Evolutionary conservation across 2,329 filamentous ascomycete species (phyloP).

Genomic region (Colletotrichum sp.): DNA sequence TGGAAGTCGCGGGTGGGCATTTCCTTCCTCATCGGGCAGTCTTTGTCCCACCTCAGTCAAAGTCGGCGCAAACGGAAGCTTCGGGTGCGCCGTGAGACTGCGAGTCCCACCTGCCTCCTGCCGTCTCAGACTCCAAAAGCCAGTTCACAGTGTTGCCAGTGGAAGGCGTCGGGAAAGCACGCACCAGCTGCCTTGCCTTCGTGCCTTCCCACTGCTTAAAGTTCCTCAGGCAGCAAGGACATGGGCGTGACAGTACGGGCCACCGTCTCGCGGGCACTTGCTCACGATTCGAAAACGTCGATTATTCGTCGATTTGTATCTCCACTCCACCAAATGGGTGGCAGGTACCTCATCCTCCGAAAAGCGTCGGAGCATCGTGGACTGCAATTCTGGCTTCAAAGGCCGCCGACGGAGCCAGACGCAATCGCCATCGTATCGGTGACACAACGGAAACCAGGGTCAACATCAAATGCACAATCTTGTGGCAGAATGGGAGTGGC

Average conservation of each 20-base stretch:
- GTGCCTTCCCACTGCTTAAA: neutral
- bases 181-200: neutral
- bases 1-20: neutral
- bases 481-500: neutral
- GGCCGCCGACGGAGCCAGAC: neutral
- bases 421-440: neutral
- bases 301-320: slow-evolving; percentile 13
- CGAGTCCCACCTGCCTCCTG: neutral
- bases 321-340: neutral
- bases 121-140: neutral
- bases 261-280: neutral
- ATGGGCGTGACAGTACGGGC: neutral
- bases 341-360: neutral
- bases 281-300: neutral
- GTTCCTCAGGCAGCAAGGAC: neutral
- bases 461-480: neutral
- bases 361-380: neutral
- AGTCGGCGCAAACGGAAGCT: slow-evolving; percentile 5
- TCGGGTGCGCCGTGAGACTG: slow-evolving; percentile 1
- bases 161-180: neutral
- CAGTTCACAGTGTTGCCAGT: too few species aligned
- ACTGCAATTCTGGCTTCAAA: neutral
- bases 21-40: neutral
- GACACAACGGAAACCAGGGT: neutral
- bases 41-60: neutral